Evolutionary conservation across 371 early-diverging fungal species (phyloP), one percentile per base, ranked within the genome.

Genomic region (Mucor irregularis): DNA sequence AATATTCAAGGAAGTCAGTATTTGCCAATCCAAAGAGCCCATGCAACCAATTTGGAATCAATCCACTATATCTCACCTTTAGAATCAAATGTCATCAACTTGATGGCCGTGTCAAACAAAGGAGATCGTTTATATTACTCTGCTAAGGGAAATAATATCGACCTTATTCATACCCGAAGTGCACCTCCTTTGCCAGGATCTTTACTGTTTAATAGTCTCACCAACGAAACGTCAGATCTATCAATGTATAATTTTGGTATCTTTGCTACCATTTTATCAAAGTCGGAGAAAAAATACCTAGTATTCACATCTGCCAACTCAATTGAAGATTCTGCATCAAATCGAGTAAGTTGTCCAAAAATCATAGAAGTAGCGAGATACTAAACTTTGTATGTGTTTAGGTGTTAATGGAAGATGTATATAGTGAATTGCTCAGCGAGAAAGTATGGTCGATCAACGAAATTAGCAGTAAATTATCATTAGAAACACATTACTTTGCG

Each of bases 61-160:
- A 49, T 64, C 8, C 59, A 58, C 16, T 7, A 42, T 19, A 37
- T 64, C 8, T 43, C 55, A 21, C 3, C 30, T 7, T 10, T 42
- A n/a, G 47, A 64, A 31, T 45, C 49, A 33, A 50, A 38, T 4
- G 25, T 17, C 4, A 31, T 48, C 4, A 38, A 49, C 11, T 11
- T 64, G 11, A 53, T 64, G 49, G 64, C 64, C 28, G 55, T 64
- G 3, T 29, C 58, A 7, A 24, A 45, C 1, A 54, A 56, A 19
- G 64, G 59, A 10, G 47, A 58, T 6, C 28, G 64, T 22, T 37
- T 49, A 0, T 64, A 38, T 42, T 51, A 50, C 6, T 30, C 22
- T 28, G 35, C 17, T 21, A 31, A 45, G 19, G 5, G 21, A 5
- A 30, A 34, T 5, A 35, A 30, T 10, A 44, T 64, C 8, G 37